Percentiles rank a stretch among this genome's conserved stretches.
These are phyloP conservation scores for Tolypocladium capitatum DNA, from an alignment of 2,329 filamentous ascomycete species.

Conservation along the genomic window DNA sequence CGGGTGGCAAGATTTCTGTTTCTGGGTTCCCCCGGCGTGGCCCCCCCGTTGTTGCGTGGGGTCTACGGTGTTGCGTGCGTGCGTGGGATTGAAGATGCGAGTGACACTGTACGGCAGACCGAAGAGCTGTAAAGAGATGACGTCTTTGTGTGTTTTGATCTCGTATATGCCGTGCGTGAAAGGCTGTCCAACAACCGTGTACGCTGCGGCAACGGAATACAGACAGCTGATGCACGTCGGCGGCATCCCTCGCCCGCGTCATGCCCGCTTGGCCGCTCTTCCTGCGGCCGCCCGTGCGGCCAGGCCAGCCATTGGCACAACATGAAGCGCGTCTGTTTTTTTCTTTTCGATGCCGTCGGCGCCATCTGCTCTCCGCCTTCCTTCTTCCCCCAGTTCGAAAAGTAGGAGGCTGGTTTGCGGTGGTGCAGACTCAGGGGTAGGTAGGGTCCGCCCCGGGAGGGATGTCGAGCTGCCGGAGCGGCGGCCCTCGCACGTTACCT, in stretches of 20 bases:
- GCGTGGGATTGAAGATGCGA: not conserved
- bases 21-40: not conserved
- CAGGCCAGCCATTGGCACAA: not conserved
- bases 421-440: not conserved
- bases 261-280: not conserved
- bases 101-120: not conserved
- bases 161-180: not conserved
- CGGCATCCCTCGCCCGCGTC: not conserved
- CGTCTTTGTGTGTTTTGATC: not conserved
- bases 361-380: not conserved
- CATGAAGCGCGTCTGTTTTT: not conserved
- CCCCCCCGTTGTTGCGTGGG: not conserved
- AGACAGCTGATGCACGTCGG: not conserved
- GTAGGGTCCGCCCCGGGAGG: not conserved
- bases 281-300: not conserved
- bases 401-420: not conserved
- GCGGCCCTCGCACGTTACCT: not conserved
- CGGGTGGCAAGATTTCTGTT: not conserved
- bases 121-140: not conserved
- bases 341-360: not conserved
- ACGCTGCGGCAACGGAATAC: not conserved
- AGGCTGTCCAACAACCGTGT: not conserved
- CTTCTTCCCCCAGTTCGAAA: not conserved
- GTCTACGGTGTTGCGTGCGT: not conserved
- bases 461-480: not conserved